These are phyloP conservation scores for Chamaenerion angustifolium DNA, from an alignment of 345 rosid species.

Conservation along the genomic window DNA sequence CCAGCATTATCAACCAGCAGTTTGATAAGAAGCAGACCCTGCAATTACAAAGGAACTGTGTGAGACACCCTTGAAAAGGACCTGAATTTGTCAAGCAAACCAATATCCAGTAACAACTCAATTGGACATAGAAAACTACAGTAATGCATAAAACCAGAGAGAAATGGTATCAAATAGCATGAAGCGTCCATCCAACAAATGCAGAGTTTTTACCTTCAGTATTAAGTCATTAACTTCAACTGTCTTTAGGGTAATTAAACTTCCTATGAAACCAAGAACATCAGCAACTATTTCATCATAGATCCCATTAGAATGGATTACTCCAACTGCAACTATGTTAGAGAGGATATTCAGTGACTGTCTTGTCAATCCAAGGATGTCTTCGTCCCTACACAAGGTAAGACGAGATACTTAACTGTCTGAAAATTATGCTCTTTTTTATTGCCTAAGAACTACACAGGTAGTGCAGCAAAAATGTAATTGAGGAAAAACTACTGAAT, in stretches of 20 bases:
- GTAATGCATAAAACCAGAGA: no score
- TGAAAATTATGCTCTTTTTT: background rate
- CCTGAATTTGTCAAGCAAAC: background rate
- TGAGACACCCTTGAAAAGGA: background rate
- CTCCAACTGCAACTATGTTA: conserved; percentile 72
- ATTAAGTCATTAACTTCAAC: conserved; percentile 41
- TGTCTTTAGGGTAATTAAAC: conserved; percentile 42
- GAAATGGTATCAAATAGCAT: no score
- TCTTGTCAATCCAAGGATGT: conserved; percentile 31
- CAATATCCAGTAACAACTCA: background rate
- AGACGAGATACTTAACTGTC: background rate
- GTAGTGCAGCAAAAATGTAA: no score
- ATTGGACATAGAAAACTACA: background rate
- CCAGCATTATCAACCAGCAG: conserved; percentile 40
- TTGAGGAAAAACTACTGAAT: no score
- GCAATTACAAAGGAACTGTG: conserved; percentile 7
- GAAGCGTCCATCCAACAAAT: background rate
- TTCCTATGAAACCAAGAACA: conserved; percentile 52
- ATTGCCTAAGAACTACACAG: no score
- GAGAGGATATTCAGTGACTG: conserved; percentile 80
- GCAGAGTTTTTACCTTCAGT: conserved; percentile 44
- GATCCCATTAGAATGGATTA: conserved; percentile 34
- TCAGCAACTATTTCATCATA: conserved; percentile 51
- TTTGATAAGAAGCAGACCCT: conserved; percentile 65
- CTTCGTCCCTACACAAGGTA: conserved; percentile 48